Percentiles rank a stretch among this genome's conserved stretches.
Conservation (phyloP, 768 basidiomycete species). For the Kwoniella mangroviensis region DNA sequence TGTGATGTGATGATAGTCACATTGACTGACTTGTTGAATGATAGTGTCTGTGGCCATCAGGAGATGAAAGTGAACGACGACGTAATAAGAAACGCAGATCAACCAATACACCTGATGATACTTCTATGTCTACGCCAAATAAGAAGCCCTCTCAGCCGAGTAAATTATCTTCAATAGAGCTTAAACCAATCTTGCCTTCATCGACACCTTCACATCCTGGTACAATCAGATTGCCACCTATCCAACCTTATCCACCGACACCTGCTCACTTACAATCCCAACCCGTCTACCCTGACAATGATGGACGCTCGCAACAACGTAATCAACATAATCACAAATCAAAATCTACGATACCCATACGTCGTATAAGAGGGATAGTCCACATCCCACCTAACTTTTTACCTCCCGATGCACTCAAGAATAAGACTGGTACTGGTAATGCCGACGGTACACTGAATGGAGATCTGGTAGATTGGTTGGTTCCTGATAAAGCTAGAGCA, state of each 20-base stretch:
- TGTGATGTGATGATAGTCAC: no score
- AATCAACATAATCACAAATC: background rate
- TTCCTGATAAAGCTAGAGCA: constrained; percentile 26
- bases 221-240: constrained; percentile 8
- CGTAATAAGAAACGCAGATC: constrained; percentile 21
- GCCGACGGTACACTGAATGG: background rate
- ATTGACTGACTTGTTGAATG: no score
- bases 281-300: background rate
- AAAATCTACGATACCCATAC: background rate
- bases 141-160: background rate
- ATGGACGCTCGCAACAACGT: background rate
- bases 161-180: background rate
- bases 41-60: constrained; percentile 28
- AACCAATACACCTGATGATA: background rate
- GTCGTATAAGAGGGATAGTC: constrained; percentile 12
- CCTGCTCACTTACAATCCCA: background rate
- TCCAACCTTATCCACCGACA: constrained; percentile 1
- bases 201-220: background rate
- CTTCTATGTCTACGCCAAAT: background rate
- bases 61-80: constrained; percentile 21
- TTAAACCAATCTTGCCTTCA: constrained; percentile 1
- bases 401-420: constrained; percentile 16
- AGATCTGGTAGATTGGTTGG: constrained; percentile 16
- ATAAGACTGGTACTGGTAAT: constrained; percentile 14
- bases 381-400: constrained; percentile 30